phyloP scores from a whole-genome alignment of 768 basidiomycete species.

The Tricholoma saponaceum region DNA sequence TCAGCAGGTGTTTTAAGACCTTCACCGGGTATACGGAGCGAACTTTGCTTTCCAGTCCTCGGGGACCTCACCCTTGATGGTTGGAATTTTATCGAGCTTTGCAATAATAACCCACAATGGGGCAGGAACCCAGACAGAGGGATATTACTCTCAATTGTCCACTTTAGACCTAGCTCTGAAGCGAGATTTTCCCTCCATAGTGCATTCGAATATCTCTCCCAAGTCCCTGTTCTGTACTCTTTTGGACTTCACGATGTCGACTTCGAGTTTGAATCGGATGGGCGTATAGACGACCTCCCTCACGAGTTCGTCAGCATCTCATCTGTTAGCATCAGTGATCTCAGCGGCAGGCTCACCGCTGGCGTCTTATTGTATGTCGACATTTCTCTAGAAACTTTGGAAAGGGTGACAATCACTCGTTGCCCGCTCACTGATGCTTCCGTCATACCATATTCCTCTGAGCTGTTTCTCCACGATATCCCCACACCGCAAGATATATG shows the following conservation, averaged over 20 bases:
- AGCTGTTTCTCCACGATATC: background rate
- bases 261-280: background rate
- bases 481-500: background rate
- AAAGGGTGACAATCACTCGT: background rate
- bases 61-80: background rate
- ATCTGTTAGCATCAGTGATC: background rate
- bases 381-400: background rate
- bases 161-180: background rate
- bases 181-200: background rate
- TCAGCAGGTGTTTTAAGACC: background rate
- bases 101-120: background rate
- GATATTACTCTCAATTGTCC: too few species aligned
- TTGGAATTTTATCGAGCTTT: background rate
- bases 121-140: too few species aligned
- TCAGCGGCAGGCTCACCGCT: background rate
- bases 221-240: background rate
- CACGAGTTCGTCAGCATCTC: too few species aligned
- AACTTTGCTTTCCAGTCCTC: background rate
- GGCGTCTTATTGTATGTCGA: background rate
- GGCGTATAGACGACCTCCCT: too few species aligned
- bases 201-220: background rate
- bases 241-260: background rate
- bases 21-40: background rate
- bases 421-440: background rate
- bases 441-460: background rate